Evolutionary conservation across 2,329 filamentous ascomycete genomes (phyloP).

Genomic region (Pyricularia pennisetigena): DNA sequence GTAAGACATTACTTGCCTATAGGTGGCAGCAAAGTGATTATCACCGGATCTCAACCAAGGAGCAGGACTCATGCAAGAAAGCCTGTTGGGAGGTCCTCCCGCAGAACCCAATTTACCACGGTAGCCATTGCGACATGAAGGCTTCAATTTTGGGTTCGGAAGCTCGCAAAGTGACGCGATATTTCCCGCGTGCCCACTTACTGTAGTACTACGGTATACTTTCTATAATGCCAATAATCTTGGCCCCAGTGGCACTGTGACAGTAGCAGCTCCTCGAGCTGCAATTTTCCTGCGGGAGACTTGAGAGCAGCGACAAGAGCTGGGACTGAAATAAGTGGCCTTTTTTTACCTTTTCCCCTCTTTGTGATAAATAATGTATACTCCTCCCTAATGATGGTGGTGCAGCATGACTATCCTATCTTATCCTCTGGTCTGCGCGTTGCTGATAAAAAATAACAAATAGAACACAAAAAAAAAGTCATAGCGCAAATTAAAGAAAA

Average conservation of each 20-base stretch:
- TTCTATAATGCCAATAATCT: background rate
- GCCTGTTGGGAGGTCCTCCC: background rate
- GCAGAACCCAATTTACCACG: background rate
- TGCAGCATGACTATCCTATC: background rate
- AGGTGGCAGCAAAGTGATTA: background rate
- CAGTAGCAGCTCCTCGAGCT: background rate
- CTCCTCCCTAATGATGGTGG: too few relatives aligned
- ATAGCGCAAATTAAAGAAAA: background rate
- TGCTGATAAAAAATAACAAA: too few relatives aligned
- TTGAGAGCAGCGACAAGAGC: background rate
- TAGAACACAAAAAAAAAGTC: background rate
- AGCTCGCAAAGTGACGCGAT: background rate
- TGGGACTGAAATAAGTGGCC: background rate
- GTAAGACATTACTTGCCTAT: background rate
- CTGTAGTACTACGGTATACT: background rate
- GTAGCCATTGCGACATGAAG: background rate
- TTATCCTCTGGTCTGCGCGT: background rate
- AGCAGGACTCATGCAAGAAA: background rate
- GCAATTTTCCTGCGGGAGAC: too few relatives aligned
- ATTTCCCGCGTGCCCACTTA: background rate
- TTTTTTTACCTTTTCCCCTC: background rate
- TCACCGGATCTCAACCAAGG: background rate
- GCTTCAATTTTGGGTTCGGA: background rate
- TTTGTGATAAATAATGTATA: background rate
- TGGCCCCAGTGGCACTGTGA: background rate